Base-by-base conservation (phyloP, 2,329 filamentous ascomycete species). In the Aphanocladium album region DNA sequence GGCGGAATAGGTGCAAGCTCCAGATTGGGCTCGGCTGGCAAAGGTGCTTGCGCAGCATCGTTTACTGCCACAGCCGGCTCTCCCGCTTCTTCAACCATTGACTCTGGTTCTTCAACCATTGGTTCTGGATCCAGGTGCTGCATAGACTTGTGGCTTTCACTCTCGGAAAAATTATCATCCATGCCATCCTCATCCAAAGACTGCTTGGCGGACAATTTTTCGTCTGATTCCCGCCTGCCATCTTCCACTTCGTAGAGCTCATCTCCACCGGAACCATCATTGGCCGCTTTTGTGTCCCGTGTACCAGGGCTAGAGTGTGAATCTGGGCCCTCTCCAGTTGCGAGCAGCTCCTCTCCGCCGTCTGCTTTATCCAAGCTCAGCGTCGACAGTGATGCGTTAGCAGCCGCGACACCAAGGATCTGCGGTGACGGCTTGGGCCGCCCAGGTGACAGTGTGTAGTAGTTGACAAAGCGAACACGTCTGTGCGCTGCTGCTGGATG, bases 381-480 rank as follows among this genome's bases (percentile, higher is more conserved):
- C 8, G 43, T 47, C n/a, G 43, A 47, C 2, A 21, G 16, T 11
- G 55, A 41, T 6, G 17, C 6, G 11, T 33, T 21, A 21, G 17
- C 33, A 27, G 12, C 45, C 5, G n/a, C n/a, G 21, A 12, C 21
- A 8, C 12, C 47, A 37, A 25, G 25, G 1, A 30, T 21, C 19
- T n/a, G 57, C 39, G 21, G 53, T 27, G 45, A 35, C 41, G 64
- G 58, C 66, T 89, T 92, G 2, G 82, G 80, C 62, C 85, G 80
- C 3, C 92, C 92, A 11, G 89, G 88, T 65, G 89, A 92, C n/a
- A 89, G 83, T 1, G 92, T 96, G 70, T 93, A 96, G 71, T 96
- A 96, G 70, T 96, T 96, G 61, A 91, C 80, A 68, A 96, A 96
- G 17, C 91, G 83, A 12, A 95, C 83, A 57, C 88, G 79, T 2